Base-by-base conservation (phyloP, 2,329 filamentous ascomycete species). In the Fonsecaea monophora region DNA sequence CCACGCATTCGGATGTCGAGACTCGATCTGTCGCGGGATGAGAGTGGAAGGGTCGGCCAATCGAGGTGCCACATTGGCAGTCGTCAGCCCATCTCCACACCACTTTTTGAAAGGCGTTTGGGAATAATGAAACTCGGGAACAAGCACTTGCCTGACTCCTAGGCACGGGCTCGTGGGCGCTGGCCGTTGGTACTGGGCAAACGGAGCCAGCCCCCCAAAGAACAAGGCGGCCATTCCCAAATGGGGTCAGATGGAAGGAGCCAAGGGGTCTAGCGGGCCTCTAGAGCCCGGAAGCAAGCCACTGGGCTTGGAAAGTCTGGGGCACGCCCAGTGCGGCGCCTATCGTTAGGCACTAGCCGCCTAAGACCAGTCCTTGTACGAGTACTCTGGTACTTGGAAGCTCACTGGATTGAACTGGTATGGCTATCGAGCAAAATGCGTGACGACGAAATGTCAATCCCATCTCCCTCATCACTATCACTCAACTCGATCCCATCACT, bases 21-120 rank as follows among this genome's bases (percentile, higher is more conserved):
- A 62, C 60, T 64, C 42, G 54, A 53, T 8, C 45, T 42, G 54
- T 64, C 61, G 54, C 54, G 57, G 61, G 37, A 53, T 58, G 53
- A 38, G 38, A 25, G 34, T 42, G 53, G 32, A 15, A 56, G 34
- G 18, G 42, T 50, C 48, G 54, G 50, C 60, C 60, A 56, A 55
- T 62, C 30, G 53, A 56, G 30, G 25, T 42, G 35, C n/a, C n/a
- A 13, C 18, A n/a, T 30, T 38, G 45, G 59, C 59, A 37, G 48
- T 61, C 48, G 59, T 61, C 59, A 61, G 59, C 59, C 59, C n/a
- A 15, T 61, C 48, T 50, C 45, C 45, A 50, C 45, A 50, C 42
- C 18, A 21, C 42, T 30, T 50, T 50, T 50, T 12, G 45, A 25
- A 13, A 12, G 45, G 45, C 21, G 45, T 50, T 50, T 50, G 45